These are phyloP conservation scores for Chrysanthemum makinoi DNA, from an alignment of 129 eudicot genomes.

Conservation along the genomic window DNA sequence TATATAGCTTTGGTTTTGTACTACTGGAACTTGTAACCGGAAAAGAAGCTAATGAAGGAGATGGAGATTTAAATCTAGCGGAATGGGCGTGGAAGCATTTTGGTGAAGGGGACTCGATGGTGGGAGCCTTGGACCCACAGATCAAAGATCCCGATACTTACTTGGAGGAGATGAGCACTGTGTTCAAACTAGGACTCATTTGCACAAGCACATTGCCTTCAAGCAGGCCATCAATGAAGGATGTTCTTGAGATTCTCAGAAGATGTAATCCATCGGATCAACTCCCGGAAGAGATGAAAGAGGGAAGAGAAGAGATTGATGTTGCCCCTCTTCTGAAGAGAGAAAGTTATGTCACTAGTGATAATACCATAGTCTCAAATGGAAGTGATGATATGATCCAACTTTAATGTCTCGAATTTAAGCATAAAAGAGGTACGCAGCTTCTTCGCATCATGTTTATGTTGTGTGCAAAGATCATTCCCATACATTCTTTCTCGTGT, in stretches of 20 bases:
- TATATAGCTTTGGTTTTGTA: conserved; percentile 85
- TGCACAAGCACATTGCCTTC: conserved; percentile 77
- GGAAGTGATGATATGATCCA: conserved; percentile 28
- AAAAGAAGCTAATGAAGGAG: conserved; percentile 62
- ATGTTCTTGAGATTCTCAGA: conserved; percentile 61
- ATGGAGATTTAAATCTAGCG: conserved; percentile 51
- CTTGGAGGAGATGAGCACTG: conserved; percentile 52
- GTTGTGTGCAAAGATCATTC: conserved; percentile 8
- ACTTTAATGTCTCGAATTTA: conserved; percentile 12
- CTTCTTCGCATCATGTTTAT: not conserved
- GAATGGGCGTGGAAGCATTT: conserved; percentile 90
- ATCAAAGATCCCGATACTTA: conserved; percentile 41
- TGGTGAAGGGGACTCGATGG: conserved; percentile 51
- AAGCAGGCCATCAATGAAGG: conserved; percentile 81
- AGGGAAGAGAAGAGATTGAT: conserved; percentile 43
- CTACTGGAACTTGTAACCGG: conserved; percentile 82
- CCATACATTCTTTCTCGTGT: no score
- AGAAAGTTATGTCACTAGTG: conserved; percentile 47
- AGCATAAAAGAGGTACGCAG: not conserved
- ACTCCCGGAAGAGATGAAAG: conserved; percentile 37
- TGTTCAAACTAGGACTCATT: conserved; percentile 64
- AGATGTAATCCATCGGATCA: conserved; percentile 31
- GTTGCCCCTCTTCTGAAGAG: conserved; percentile 62
- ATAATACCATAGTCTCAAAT: conserved; percentile 35
- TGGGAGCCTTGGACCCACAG: conserved; percentile 47